Evolutionary conservation across 345 rosid species (phyloP).

Genomic region (Acer campestre): DNA sequence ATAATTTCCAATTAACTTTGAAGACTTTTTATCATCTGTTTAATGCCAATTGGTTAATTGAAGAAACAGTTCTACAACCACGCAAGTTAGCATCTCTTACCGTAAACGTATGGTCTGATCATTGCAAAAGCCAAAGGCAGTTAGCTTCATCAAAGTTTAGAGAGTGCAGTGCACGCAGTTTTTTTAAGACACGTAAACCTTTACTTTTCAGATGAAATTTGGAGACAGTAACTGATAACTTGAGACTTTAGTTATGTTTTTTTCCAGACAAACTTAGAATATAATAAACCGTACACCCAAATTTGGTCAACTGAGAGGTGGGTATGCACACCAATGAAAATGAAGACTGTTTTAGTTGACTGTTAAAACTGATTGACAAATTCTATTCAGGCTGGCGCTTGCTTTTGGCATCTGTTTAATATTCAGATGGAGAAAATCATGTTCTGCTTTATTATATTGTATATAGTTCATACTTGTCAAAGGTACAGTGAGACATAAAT

Average conservation of each 20-base stretch:
- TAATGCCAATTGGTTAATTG: not conserved
- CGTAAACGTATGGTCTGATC: not conserved
- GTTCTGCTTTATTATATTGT: not conserved
- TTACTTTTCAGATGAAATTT: not conserved
- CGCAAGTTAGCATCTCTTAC: slow-evolving; percentile 17
- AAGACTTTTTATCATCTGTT: not conserved
- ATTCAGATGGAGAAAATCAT: not conserved
- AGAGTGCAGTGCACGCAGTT: slow-evolving; percentile 11
- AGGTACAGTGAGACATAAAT: not conserved
- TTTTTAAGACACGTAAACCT: not conserved
- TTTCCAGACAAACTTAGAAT: not conserved
- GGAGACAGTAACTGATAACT: slow-evolving; percentile 9
- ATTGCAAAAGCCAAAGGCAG: not conserved
- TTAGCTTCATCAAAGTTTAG: slow-evolving; percentile 6
- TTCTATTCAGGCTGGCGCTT: not conserved
- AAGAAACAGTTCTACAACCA: not conserved
- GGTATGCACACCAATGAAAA: not conserved
- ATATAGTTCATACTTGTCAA: not conserved
- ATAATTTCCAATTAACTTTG: not conserved
- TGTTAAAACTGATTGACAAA: not conserved
- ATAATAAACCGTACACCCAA: not conserved
- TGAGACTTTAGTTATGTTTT: not conserved
- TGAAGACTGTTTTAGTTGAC: not conserved
- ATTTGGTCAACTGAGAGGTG: not conserved
- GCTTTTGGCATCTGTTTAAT: not conserved